Percentiles rank a stretch among this genome's conserved stretches.
Evolutionary conservation across 108 stramenopile species (phyloP).

Genomic region (Fistulifera solaris): DNA sequence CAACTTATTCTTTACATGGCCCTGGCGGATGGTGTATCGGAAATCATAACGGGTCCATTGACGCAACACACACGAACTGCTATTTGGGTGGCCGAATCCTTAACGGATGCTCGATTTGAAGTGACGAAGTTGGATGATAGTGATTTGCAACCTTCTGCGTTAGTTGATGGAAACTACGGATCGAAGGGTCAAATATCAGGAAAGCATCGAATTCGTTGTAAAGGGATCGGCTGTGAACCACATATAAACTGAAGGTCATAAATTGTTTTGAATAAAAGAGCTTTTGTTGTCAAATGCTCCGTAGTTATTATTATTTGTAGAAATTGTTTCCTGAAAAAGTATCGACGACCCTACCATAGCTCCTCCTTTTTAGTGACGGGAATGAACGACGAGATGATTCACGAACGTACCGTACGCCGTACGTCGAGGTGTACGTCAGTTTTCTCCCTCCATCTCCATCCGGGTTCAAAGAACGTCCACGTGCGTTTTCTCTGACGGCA

Average conservation of each 20-base stretch:
- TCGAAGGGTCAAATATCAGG: background rate
- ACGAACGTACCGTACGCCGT: no score
- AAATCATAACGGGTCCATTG: conserved; percentile 41
- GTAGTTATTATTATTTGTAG: no score
- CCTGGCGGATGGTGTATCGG: conserved; percentile 42
- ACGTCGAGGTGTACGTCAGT: no score
- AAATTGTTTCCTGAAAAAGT: no score
- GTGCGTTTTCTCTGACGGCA: no score
- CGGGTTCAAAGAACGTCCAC: no score
- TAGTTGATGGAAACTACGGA: background rate
- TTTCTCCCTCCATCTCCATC: no score
- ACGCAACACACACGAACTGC: conserved; percentile 61
- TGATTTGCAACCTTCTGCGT: background rate
- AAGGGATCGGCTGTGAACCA: background rate
- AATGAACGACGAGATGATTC: no score
- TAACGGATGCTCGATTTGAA: conserved; percentile 4
- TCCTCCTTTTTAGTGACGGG: no score
- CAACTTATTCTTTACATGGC: conserved; percentile 68
- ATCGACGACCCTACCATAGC: no score
- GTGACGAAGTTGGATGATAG: conserved; percentile 1
- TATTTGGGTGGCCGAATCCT: conserved; percentile 40
- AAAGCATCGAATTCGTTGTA: background rate
- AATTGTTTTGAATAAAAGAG: no score
- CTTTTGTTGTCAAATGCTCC: no score
- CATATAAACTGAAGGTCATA: background rate